These are phyloP conservation scores for Penicillium sp. DNA, from an alignment of 2,329 filamentous ascomycete genomes.

Conservation along the genomic window DNA sequence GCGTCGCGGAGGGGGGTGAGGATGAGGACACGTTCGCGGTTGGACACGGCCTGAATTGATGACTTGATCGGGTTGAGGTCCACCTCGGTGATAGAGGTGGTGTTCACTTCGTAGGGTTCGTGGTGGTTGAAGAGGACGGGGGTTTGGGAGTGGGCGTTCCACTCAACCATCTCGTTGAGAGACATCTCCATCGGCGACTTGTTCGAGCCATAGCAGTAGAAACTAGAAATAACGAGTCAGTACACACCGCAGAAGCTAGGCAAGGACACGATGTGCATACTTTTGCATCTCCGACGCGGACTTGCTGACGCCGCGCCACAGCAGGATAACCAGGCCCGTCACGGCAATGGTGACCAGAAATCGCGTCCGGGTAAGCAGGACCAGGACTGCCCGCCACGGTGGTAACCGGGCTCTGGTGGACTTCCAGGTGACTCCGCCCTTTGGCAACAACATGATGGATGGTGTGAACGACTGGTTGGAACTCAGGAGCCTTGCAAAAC, in stretches of 20 bases:
- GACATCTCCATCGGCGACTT: conserved; percentile 97
- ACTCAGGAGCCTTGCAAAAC: conserved; percentile 19
- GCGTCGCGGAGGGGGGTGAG: conserved; percentile 92
- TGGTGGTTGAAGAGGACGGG: conserved; percentile 97
- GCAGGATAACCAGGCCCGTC: conserved; percentile 68
- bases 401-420: conserved; percentile 77
- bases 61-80: conserved; percentile 84
- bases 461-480: background rate
- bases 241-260: conserved; percentile 10
- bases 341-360: conserved; percentile 73
- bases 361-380: conserved; percentile 71
- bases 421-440: conserved; percentile 91
- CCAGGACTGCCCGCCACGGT: conserved; percentile 68
- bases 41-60: conserved; percentile 71
- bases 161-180: conserved; percentile 82
- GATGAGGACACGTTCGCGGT: conserved; percentile 85
- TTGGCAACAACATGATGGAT: conserved; percentile 77
- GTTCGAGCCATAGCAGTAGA: conserved; percentile 93
- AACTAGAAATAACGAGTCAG: conserved; percentile 54
- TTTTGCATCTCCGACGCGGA: conserved; percentile 87
- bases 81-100: conserved; percentile 71
- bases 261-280: conserved; percentile 51
- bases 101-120: conserved; percentile 79
- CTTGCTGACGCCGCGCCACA: conserved; percentile 83
- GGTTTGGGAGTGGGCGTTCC: conserved; percentile 84